A percentile compares a stretch with the other conserved stretches of the same genome.
Evolutionary conservation across 768 basidiomycete species (phyloP).

Genomic region (Cystobasidium onofrii): DNA sequence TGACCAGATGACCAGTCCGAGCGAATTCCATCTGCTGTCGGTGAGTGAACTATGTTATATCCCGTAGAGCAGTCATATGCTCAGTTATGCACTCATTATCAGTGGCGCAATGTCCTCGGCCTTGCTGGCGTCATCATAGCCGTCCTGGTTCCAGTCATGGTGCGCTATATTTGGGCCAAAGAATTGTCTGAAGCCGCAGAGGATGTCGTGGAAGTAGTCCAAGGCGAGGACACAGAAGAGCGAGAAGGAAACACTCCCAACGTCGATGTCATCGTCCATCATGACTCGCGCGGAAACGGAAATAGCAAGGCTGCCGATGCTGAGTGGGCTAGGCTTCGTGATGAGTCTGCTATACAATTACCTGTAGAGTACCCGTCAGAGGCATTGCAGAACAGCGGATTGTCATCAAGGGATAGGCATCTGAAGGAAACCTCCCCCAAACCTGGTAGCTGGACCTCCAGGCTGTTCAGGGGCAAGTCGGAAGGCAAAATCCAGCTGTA

Average conservation of each 20-base stretch:
- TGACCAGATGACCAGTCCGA: slow-evolving; percentile 88
- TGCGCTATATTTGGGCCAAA: slow-evolving; percentile 31
- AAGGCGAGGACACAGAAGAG: background rate
- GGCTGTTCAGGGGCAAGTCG: background rate
- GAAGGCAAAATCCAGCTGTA: background rate
- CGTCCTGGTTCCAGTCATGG: slow-evolving; percentile 83
- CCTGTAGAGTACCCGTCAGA: too few species aligned
- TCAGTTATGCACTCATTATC: too few species aligned
- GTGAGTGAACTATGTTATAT: background rate
- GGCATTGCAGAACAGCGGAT: too few species aligned
- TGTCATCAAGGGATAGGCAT: too few species aligned
- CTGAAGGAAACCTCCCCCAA: too few species aligned
- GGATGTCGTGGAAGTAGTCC: slow-evolving; percentile 42
- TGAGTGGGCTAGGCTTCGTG: background rate
- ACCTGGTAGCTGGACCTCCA: background rate
- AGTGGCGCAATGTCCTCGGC: slow-evolving; percentile 74
- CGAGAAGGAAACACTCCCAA: background rate
- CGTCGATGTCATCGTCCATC: background rate
- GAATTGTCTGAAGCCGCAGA: slow-evolving; percentile 44
- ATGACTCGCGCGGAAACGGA: background rate
- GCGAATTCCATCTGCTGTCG: slow-evolving; percentile 87
- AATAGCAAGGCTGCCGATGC: background rate
- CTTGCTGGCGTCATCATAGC: slow-evolving; percentile 77
- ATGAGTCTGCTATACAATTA: background rate
- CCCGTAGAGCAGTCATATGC: too few species aligned